phyloP scores from a whole-genome alignment of 208 protist genomes.

The Wallacemonas collosoma region DNA sequence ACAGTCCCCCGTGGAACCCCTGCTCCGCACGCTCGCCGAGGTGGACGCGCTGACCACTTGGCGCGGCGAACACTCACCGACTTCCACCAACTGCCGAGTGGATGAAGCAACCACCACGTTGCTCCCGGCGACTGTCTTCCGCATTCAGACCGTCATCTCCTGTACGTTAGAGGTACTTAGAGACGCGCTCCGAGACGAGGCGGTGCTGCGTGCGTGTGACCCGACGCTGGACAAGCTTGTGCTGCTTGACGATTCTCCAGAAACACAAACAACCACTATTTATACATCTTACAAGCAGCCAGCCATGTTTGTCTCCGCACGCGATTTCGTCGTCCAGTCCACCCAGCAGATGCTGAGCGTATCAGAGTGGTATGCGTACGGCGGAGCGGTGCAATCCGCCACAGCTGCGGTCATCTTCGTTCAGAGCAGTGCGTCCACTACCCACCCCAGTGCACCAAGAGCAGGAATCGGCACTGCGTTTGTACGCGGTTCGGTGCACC shows the following conservation, averaged over 20 bases:
- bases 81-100: neutral
- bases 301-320: conserved; percentile 36
- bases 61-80: neutral
- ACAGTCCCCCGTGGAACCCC: neutral
- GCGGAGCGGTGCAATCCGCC: neutral
- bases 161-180: conserved; percentile 24
- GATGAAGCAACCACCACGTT: neutral
- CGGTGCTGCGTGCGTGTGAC: conserved; percentile 24
- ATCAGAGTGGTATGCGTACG: neutral
- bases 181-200: conserved; percentile 18
- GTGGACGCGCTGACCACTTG: neutral
- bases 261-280: conserved; percentile 18
- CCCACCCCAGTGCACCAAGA: neutral
- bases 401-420: conserved; percentile 20
- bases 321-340: conserved; percentile 41
- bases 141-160: conserved; percentile 26
- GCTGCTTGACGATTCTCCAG: conserved; percentile 11
- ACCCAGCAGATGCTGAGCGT: conserved; percentile 21
- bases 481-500: conserved; percentile 38
- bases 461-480: neutral
- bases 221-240: conserved; percentile 27
- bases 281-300: conserved; percentile 49
- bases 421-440: conserved; percentile 30
- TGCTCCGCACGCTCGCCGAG: neutral
- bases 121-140: conserved; percentile 31